Evolutionary conservation across 495 filamentous ascomycete genomes (phyloP), one percentile per base, ranked within the genome.

Genomic region (Lasiosphaeria miniovina): DNA sequence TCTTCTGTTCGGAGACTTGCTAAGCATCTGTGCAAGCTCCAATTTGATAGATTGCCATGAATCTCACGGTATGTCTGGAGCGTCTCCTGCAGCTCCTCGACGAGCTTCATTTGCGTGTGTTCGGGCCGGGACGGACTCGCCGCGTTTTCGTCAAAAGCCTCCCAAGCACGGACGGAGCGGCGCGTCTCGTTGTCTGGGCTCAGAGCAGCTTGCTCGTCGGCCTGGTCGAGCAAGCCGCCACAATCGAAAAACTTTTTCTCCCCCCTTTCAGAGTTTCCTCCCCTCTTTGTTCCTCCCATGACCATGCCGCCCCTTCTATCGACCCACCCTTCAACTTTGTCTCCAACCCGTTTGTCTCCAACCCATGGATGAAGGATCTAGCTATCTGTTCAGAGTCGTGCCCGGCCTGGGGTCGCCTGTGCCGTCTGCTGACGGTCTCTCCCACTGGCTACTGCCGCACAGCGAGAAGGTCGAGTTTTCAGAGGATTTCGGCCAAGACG

Each of bases 101-200:
- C 33, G 52, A 55, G n/a, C 35, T 55, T 43, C 52, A 52, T 43
- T 15, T 45, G 2, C 17, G 15, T 5, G 36, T 45, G 49, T 43
- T 46, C 34, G 6, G 36, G 36, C 36, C 36, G 36, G 36, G 36
- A 6, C 11, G 36, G 36, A 11, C 11, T 40, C 11, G 8, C 43
- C 4, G 36, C 52, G 15, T 54, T 32, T 8, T 43, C 36, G 15
- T 60, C 50, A 35, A 53, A 52, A 9, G 15, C 57, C 34, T 60
- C 57, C 57, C 49, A 60, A 14, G 35, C 36, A 12, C 52, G 52
- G 24, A 55, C n/a, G 12, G 52, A 55, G 4, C 36, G 52, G n/a
- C n/a, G 34, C 11, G 33, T 34, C 24, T 55, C 52, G 6, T 31
- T 52, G 32, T 52, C 50, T 10, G 17, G 12, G 15, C n/a, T 32